These are phyloP conservation scores for Blastobotrys illinoisensis DNA, from an alignment of 1,139 yeast species.

Conservation along the genomic window DNA sequence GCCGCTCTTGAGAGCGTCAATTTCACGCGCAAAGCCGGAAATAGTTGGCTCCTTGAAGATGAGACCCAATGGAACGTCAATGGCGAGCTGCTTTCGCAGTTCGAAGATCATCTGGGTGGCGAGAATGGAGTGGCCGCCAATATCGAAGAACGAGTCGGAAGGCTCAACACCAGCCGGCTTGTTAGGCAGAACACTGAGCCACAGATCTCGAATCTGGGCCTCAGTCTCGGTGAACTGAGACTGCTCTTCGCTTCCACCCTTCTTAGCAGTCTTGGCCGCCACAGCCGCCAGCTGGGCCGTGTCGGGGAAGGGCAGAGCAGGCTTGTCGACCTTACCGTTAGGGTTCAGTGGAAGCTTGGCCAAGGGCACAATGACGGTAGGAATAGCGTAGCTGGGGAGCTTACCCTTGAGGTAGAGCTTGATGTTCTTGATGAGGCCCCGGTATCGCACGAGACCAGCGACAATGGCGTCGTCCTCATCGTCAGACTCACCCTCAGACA, in stretches of 20 bases:
- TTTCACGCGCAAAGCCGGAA: constrained; percentile 66
- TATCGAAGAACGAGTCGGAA: constrained; percentile 87
- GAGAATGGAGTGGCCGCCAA: constrained; percentile 95
- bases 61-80: constrained; percentile 84
- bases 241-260: constrained; percentile 16
- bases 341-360: constrained; percentile 88
- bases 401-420: constrained; percentile 78
- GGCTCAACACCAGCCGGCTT: constrained; percentile 72
- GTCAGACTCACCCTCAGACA: constrained; percentile 48
- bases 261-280: constrained; percentile 37
- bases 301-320: constrained; percentile 92
- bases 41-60: constrained; percentile 88
- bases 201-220: constrained; percentile 64
- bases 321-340: constrained; percentile 97
- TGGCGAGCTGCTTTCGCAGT: constrained; percentile 66
- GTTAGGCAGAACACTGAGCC: constrained; percentile 82
- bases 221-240: constrained; percentile 54
- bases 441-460: constrained; percentile 68
- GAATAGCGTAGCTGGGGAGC: constrained; percentile 90
- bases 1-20: constrained; percentile 47
- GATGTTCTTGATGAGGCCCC: constrained; percentile 73
- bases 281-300: constrained; percentile 75
- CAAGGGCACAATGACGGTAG: constrained; percentile 85
- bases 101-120: constrained; percentile 97
- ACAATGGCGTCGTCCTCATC: constrained; percentile 54